These are phyloP conservation scores for Phoenix roebelenii DNA, from an alignment of 176 grass and related monocot species.

Conservation along the genomic window DNA sequence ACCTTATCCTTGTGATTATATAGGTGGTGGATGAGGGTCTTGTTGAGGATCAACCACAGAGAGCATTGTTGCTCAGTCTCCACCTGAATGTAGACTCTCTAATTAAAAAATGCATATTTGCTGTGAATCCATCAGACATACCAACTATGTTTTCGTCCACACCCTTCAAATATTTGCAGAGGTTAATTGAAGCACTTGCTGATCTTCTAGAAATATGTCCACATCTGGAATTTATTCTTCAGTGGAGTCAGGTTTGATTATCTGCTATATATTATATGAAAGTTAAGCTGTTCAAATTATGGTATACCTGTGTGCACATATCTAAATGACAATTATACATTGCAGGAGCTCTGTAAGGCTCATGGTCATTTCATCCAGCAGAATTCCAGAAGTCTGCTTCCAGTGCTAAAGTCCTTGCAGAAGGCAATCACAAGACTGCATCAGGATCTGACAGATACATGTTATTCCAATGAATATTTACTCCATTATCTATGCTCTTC, in stretches of 20 bases:
- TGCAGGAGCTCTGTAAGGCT: conserved; percentile 79
- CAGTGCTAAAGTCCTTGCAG: conserved; percentile 71
- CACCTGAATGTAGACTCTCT: conserved; percentile 77
- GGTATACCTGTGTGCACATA: too few species aligned
- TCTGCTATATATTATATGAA: not conserved
- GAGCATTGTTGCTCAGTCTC: conserved; percentile 76
- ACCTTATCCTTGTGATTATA: not conserved
- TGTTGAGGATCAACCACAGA: conserved; percentile 61
- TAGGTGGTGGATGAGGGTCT: conserved; percentile 93
- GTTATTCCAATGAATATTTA: conserved; percentile 89
- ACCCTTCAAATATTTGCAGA: conserved; percentile 73
- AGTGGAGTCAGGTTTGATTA: conserved; percentile 65
- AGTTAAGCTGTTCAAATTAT: too few species aligned
- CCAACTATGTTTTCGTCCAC: conserved; percentile 45
- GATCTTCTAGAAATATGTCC: conserved; percentile 79
- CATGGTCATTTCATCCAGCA: conserved; percentile 85
- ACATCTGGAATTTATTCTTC: conserved; percentile 88
- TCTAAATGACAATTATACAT: conserved; percentile 8
- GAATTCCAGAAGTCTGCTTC: conserved; percentile 78
- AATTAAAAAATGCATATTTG: conserved; percentile 91
- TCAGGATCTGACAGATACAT: conserved; percentile 87
- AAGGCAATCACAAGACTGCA: conserved; percentile 84
- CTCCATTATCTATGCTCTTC: conserved; percentile 67
- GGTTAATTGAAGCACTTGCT: conserved; percentile 74
- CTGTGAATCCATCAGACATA: conserved; percentile 57